Base-by-base conservation (phyloP, 371 early-diverging fungal genomes). In the Rhizomucor miehei region DNA sequence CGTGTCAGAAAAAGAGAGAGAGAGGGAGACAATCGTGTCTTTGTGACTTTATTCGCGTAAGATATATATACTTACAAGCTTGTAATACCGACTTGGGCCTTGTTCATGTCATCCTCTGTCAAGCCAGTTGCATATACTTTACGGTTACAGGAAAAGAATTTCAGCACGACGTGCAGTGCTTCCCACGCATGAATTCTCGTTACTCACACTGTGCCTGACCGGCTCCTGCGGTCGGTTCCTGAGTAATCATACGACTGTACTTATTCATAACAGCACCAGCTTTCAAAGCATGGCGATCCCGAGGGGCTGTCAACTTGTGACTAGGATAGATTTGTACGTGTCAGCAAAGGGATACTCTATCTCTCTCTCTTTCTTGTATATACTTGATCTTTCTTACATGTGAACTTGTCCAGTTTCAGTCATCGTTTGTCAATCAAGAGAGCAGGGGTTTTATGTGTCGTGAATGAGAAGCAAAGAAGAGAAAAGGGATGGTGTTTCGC, bases 131-230 rank as follows among this genome's bases (percentile, higher is more conserved):
- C 95, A 69, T 91, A 88, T 63, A 95, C 90, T 91, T 9, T 4
- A n/a, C n/a, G n/a, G n/a, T n/a, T n/a, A n/a, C n/a, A n/a, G n/a
- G n/a, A n/a, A n/a, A n/a, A n/a, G n/a, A n/a, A n/a, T n/a, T n/a
- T n/a, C n/a, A n/a, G n/a, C n/a, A n/a, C n/a, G n/a, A n/a, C n/a
- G n/a, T n/a, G n/a, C n/a, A n/a, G n/a, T n/a, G n/a, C 24, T 52
- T 29, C 14, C 40, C 14, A 41, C 37, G 8, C 14, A 57, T 14
- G 29, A 17, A 24, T 44, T 11, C 16, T 43, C 13, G 4, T 11
- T 39, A 74, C 84, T 73, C 82, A 93, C 93, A 80, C 89, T 94
- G 93, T n/a, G 98, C 98, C 72, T 97, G 96, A 49, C 90, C 89
- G 34, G 95, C 94, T 39, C 95, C 96, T 57, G 93, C 93, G 20